Evolutionary conservation across 1,139 yeast species (phyloP), one percentile per base, ranked within the genome.

Genomic region (Lodderomyces oxycetoniae): DNA sequence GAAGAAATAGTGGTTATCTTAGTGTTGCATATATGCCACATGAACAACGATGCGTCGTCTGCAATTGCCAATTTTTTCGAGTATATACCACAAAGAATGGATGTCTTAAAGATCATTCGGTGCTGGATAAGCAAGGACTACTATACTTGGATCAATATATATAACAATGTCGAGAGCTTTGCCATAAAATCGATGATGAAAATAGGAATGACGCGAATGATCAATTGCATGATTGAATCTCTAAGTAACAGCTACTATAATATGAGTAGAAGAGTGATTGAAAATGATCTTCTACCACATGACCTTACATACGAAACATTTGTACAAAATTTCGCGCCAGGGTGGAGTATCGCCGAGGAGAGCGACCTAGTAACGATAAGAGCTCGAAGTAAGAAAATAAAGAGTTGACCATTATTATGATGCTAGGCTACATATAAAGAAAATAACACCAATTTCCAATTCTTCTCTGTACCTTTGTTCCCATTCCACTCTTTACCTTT

Each of bases 11-110:
- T 59, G 2, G 47, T 60, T 4, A 49, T 75, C 13, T 50, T 71
- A 28, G 58, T 66, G 0, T 51, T 77, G 7, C 83, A 77, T 49
- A 42, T 65, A 7, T 42, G 70, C 0, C 82, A 77, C 52, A 65
- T 66, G 49, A 67, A 59, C 41, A 47, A 52, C n/a, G 61, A 66
- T 11, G 47, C 53, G 29, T 46, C 58, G 21, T 46, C 47, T 25
- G 71, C 79, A 1, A 39, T 72, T 3, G 49, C 52, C 16, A 38
- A 56, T 5, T 60, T 53, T 39, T 53, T 47, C 43, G 40, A 54
- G 40, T 59, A 67, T 43, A 47, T 61, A 8, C 50, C 57, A 2
- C 37, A 47, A 1, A 45, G 46, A 12, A 41, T 49, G 5, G 50
- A 49, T 29, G 49, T 65, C 1, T 40, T 50, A 5, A 38, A 41